A percentile compares a stretch with the other conserved stretches of the same genome.
These are phyloP conservation scores for Dipteronia sinensis DNA, from an alignment of 345 rosid species.

Conservation along the genomic window DNA sequence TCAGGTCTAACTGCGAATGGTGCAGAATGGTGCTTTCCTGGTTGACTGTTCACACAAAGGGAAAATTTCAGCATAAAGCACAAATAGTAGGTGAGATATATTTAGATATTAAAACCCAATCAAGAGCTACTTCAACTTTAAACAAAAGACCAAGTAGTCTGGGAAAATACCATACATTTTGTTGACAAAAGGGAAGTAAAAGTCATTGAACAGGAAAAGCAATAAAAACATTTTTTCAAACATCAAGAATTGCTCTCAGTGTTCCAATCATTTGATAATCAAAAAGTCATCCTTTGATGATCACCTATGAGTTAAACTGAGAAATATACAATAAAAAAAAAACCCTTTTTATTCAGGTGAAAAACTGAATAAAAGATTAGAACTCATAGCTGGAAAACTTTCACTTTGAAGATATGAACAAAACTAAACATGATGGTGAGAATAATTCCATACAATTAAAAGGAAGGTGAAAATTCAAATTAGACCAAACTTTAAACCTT, in stretches of 20 bases:
- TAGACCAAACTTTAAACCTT: not conserved
- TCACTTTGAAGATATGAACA: not conserved
- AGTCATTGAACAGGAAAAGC: not conserved
- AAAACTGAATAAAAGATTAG: not conserved
- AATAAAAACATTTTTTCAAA: not conserved
- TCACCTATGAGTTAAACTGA: not conserved
- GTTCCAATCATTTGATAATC: not conserved
- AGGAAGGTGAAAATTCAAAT: conserved; percentile 9
- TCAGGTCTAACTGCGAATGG: conserved; percentile 55
- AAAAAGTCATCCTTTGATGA: not conserved
- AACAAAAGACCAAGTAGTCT: not conserved
- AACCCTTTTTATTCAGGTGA: not conserved
- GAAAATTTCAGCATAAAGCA: conserved; percentile 26
- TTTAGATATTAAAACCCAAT: not conserved
- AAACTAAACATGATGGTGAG: not conserved
- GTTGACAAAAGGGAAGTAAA: not conserved
- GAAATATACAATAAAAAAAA: not conserved
- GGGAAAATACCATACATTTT: not conserved
- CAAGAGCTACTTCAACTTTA: conserved; percentile 2
- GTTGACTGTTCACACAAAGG: conserved; percentile 48
- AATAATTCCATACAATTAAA: not conserved
- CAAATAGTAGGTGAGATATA: conserved; percentile 9
- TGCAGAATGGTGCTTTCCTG: conserved; percentile 47
- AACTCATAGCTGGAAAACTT: not conserved
- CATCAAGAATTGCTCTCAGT: not conserved